Evolutionary conservation across 805 yeast genomes (phyloP).

Genomic region (Pichia exigua): DNA sequence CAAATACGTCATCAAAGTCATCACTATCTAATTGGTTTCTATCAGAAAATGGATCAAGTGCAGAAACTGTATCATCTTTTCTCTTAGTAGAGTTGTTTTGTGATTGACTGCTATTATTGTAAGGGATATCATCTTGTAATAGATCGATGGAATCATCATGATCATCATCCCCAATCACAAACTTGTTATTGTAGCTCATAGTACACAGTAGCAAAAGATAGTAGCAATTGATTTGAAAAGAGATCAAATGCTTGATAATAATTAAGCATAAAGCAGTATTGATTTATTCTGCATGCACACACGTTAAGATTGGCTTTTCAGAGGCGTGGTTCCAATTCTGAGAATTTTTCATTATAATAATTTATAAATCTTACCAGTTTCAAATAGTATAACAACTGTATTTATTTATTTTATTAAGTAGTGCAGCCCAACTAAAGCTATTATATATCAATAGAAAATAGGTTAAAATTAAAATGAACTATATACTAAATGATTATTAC

Average conservation of each 20-base stretch:
- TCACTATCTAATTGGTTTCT: background rate
- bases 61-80: background rate
- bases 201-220: background rate
- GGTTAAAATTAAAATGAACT: slow-evolving; percentile 6
- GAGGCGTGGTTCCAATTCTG: background rate
- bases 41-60: slow-evolving; percentile 14
- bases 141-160: slow-evolving; percentile 16
- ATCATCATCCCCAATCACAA: slow-evolving; percentile 12
- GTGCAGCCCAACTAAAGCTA: background rate
- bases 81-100: background rate
- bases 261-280: background rate
- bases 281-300: background rate
- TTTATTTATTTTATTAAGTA: background rate
- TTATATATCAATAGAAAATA: slow-evolving; percentile 2
- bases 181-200: slow-evolving; percentile 11
- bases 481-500: slow-evolving; percentile 10
- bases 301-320: background rate
- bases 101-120: background rate
- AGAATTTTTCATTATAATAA: background rate
- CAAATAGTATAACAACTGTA: background rate
- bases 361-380: background rate
- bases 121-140: slow-evolving; percentile 12
- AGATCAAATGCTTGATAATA: background rate
- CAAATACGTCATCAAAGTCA: background rate
- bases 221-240: background rate